Evolutionary conservation across 2,329 filamentous ascomycete genomes (phyloP).

Genomic region (Botrytis byssoidea): DNA sequence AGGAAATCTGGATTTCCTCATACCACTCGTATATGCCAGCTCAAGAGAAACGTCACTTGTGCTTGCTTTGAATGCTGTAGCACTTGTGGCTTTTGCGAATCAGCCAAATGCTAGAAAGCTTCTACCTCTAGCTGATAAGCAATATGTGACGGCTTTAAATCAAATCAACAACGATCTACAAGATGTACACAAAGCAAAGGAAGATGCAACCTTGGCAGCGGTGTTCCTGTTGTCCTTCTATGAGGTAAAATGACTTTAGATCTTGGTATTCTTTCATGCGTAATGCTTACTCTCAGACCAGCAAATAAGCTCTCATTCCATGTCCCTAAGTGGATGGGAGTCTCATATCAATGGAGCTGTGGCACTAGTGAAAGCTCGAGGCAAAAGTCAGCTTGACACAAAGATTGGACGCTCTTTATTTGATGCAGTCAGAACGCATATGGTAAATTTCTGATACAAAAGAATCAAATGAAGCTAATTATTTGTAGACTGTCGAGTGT

Average conservation of each 20-base stretch:
- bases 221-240: slow-evolving; percentile 60
- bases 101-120: slow-evolving; percentile 41
- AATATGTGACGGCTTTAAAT: slow-evolving; percentile 54
- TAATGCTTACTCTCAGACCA: slow-evolving; percentile 32
- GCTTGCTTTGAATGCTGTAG: slow-evolving; percentile 52
- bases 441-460: slow-evolving; percentile 43
- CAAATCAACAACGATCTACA: slow-evolving; percentile 52
- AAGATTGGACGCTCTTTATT: slow-evolving; percentile 55
- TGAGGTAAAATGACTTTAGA: slow-evolving; percentile 43
- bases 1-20: slow-evolving; percentile 57
- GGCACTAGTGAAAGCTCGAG: slow-evolving; percentile 55
- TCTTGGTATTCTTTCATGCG: not conserved
- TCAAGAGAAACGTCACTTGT: slow-evolving; percentile 47
- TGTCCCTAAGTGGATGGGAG: slow-evolving; percentile 57
- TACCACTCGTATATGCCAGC: slow-evolving; percentile 51
- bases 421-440: slow-evolving; percentile 58
- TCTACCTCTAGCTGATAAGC: slow-evolving; percentile 45
- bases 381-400: slow-evolving; percentile 51
- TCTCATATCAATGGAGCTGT: slow-evolving; percentile 61
- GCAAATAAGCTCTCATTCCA: slow-evolving; percentile 50
- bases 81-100: slow-evolving; percentile 55
- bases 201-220: slow-evolving; percentile 56
- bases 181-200: slow-evolving; percentile 47
- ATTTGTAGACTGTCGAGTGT: slow-evolving; percentile 55
- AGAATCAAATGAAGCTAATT: slow-evolving; percentile 43